Evolutionary conservation across 2,329 filamentous ascomycete species (phyloP), one percentile per base, ranked within the genome.

Genomic region (Chaetothyriales sp.): DNA sequence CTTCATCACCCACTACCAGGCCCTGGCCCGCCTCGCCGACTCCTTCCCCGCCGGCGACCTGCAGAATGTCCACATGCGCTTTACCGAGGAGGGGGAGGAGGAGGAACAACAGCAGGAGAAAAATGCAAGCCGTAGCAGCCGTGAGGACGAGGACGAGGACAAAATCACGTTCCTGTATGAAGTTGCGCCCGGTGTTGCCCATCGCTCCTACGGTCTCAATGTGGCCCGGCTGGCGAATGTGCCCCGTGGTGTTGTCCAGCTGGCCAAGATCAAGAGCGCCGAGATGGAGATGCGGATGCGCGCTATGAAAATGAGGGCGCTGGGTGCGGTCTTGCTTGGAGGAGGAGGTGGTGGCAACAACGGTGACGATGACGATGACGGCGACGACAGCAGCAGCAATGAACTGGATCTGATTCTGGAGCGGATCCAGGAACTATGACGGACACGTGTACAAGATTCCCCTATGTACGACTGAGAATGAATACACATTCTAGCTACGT

Each of bases 1-100:
- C 43, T 98, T 98, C 72, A 95, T 98, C 65, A 98, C 92, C 2
- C 92, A 98, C 69, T 98, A 98, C 66, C 92, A 98, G 69, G 83
- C 82, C 57, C 77, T 98, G 0, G 73, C 77, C n/a, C 79, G 81
- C 8, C 75, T 94, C 55, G 83, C 81, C 8, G 76, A 80, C 22
- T 80, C 79, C 1, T 84, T 93, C 52, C 71, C 73, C 12, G 66
- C 73, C 5, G 73, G 75, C 1, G 83, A 79, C 61, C 64, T 95
- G 59, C 80, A 76, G 59, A 96, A 96, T 65, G 86, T 95, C 46
- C 92, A 98, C 65, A 96, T 98, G 90, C 79, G 79, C 48, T 98
- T 98, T 67, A 80, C 77, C 2, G 76, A 79, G 62, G 66, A 65
- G 68, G 3, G 77, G 15, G 72, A n/a, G n/a, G n/a, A n/a, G n/a